Base-by-base conservation (phyloP, 495 filamentous ascomycete genomes). In the Penicillium samsonianum region DNA sequence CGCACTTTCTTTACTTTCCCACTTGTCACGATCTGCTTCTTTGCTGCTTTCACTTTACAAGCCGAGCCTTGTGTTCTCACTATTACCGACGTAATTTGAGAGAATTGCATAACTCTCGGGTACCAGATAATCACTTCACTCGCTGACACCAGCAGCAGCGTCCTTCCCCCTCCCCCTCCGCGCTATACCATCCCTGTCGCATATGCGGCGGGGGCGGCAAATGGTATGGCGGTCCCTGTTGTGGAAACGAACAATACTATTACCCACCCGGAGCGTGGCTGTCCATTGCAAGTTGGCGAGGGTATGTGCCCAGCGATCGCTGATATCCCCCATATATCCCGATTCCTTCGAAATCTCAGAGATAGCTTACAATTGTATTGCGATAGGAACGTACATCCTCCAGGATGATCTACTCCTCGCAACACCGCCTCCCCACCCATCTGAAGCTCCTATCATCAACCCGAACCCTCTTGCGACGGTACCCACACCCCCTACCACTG, bases 161-260 rank as follows among this genome's bases (percentile, higher is more conserved):
- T 92, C 51, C 79, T 92, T 59, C 90, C 90, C 58, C 90, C 90
- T 50, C 90, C 91, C 48, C 91, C 91, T 52, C 90, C 91, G 54
- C 83, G 89, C 71, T 95, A 92, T 74, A 87, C 87, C 42, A 79
- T 83, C 51, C 84, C 82, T 61, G 74, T 80, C 65, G 80, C 82
- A 52, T 87, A 90, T 72, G 86, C 84, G 75, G 81, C 81, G 57
- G 80, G 84, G 65, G 79, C 82, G 61, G 79, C 81, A 55, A 82
- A 82, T 66, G 82, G 84, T 61, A 82, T 84, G 75, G 75, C 79
- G 50, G 77, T 81, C 37, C 87, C 88, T 11, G 83, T 93, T 61
- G 85, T 94, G 62, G 94, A 98, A 78, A 96, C 92, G 49, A 95
- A 91, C 73, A 98, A 98, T 63, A 85, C 85, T 25, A 79, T 98